Evolutionary conservation across 2,329 filamentous ascomycete species (phyloP).

Genomic region (Xylaria sp.): DNA sequence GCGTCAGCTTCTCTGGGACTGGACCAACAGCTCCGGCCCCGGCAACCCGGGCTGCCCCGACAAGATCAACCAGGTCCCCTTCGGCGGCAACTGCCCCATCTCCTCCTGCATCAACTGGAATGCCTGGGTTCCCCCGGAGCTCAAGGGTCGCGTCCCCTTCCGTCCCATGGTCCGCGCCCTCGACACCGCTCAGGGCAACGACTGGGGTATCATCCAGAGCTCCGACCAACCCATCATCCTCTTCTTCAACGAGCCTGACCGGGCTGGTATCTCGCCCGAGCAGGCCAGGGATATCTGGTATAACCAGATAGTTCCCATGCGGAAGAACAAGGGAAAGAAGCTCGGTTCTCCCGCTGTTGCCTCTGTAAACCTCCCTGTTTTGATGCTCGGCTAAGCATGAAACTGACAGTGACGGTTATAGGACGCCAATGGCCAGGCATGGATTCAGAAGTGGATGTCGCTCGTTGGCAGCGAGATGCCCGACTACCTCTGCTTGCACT

Average conservation of each 20-base stretch:
- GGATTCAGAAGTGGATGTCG: slow-evolving; percentile 40
- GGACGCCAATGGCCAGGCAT: slow-evolving; percentile 28
- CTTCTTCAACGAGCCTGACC: slow-evolving; percentile 44
- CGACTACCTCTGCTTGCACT: slow-evolving; percentile 41
- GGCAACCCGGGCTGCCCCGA: slow-evolving; percentile 29
- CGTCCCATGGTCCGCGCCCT: slow-evolving; percentile 42
- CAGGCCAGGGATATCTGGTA: slow-evolving; percentile 37
- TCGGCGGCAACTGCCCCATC: slow-evolving; percentile 29
- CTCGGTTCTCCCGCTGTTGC: slow-evolving; percentile 31
- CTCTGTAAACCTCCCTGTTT: slow-evolving; percentile 15
- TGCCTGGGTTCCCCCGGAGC: slow-evolving; percentile 25
- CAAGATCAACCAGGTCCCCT: slow-evolving; percentile 35
- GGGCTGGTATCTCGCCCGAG: slow-evolving; percentile 31
- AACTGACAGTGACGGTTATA: slow-evolving; percentile 9
- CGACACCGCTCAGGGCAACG: slow-evolving; percentile 34
- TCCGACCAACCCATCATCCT: slow-evolving; percentile 33
- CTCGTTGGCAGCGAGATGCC: slow-evolving; percentile 33
- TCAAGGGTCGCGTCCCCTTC: slow-evolving; percentile 33
- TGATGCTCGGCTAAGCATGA: neutral
- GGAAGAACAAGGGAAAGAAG: slow-evolving; percentile 27
- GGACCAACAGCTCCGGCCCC: slow-evolving; percentile 34
- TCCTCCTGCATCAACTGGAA: slow-evolving; percentile 31
- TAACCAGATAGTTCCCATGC: slow-evolving; percentile 34
- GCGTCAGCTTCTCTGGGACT: slow-evolving; percentile 40
- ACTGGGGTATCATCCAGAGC: slow-evolving; percentile 32